Conservation (phyloP, 2,329 filamentous ascomycete species). For the Ceratocystiopsis brevicomis region DNA sequence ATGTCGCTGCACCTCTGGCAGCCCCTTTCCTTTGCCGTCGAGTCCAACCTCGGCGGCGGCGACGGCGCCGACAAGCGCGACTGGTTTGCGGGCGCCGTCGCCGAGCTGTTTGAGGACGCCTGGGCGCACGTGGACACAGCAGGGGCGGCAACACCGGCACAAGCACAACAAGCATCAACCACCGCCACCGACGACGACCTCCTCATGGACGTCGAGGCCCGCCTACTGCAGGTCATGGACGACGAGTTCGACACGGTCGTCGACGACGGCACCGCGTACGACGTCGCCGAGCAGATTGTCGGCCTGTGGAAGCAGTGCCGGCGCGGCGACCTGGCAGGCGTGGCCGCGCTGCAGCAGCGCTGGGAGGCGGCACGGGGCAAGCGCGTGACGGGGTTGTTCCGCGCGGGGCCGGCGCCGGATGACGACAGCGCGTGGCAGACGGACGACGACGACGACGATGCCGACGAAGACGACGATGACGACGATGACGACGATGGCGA, state of each 20-base stretch:
- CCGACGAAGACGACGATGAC: constrained; percentile 37
- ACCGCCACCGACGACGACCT: constrained; percentile 25
- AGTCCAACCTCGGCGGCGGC: constrained; percentile 74
- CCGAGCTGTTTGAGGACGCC: constrained; percentile 46
- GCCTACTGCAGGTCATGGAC: constrained; percentile 75
- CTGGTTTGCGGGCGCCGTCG: constrained; percentile 82
- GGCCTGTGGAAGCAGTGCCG: constrained; percentile 43
- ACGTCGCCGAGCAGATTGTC: constrained; percentile 56
- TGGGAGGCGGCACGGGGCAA: constrained; percentile 44
- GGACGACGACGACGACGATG: constrained; percentile 32
- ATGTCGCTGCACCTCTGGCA: constrained; percentile 76
- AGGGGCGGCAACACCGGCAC: neutral
- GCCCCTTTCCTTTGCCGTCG: constrained; percentile 68
- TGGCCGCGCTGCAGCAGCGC: constrained; percentile 42
- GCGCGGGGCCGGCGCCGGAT: constrained; percentile 34
- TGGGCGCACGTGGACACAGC: constrained; percentile 2
- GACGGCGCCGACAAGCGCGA: constrained; percentile 75
- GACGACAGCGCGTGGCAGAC: constrained; percentile 42
- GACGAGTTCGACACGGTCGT: constrained; percentile 91
- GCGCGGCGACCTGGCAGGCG: constrained; percentile 44
- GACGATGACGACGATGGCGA: constrained; percentile 36
- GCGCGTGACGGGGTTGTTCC: constrained; percentile 33
- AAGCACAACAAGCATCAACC: constrained; percentile 10
- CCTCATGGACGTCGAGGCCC: constrained; percentile 64
- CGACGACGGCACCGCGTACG: constrained; percentile 69